A percentile compares a stretch with the other conserved stretches of the same genome.
Conservation (phyloP, 2,329 filamentous ascomycete species). For the Pyrenophora tritici-repentis region DNA sequence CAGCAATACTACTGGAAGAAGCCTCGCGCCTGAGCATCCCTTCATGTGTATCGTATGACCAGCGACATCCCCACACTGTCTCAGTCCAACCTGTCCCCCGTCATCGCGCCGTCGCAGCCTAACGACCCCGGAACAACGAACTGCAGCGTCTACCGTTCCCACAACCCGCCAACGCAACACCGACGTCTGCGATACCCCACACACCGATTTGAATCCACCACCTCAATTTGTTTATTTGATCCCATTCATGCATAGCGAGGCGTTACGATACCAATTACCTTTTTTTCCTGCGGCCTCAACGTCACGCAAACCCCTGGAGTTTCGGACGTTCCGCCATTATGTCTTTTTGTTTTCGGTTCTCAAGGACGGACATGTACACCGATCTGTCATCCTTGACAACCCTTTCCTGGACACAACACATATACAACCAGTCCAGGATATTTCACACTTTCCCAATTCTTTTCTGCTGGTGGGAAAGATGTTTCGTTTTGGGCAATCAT, state of each 20-base stretch:
- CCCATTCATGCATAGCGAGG: conserved; percentile 45
- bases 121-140: not conserved
- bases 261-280: conserved; percentile 42
- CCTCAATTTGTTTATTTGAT: conserved; percentile 2
- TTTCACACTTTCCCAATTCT: too few species aligned
- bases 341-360: not conserved
- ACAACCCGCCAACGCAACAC: not conserved
- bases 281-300: conserved; percentile 9
- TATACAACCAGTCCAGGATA: too few species aligned
- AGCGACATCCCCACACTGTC: not conserved
- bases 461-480: too few species aligned
- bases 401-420: too few species aligned
- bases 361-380: not conserved
- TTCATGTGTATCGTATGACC: not conserved
- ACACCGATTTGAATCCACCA: not conserved
- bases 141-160: not conserved
- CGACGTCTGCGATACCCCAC: not conserved
- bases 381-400: not conserved
- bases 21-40: conserved; percentile 49
- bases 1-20: conserved; percentile 76
- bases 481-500: too few species aligned
- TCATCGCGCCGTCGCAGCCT: not conserved
- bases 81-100: not conserved
- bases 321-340: conserved; percentile 10
- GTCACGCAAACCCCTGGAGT: conserved; percentile 11